A percentile compares a stretch with the other conserved stretches of the same genome.
Evolutionary conservation across 371 early-diverging fungal genomes (phyloP).

Genomic region (Blakeslea trispora): DNA sequence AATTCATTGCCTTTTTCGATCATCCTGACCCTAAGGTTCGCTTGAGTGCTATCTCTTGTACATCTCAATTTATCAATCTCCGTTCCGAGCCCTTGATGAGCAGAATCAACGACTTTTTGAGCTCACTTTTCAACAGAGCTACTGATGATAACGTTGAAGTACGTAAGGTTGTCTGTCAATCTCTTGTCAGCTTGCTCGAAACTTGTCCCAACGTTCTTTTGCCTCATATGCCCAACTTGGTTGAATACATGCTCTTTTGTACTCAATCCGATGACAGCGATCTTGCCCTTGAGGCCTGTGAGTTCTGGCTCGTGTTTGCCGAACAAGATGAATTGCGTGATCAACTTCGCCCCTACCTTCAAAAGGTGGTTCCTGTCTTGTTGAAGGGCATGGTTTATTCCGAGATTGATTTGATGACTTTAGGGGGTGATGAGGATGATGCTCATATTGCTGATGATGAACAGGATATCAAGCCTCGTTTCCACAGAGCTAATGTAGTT

Average conservation of each 20-base stretch:
- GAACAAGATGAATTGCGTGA: slow-evolving; percentile 85
- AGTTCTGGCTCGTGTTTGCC: slow-evolving; percentile 96
- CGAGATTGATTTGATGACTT: slow-evolving; percentile 80
- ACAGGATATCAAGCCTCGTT: slow-evolving; percentile 93
- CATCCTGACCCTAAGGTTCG: slow-evolving; percentile 75
- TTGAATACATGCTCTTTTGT: slow-evolving; percentile 92
- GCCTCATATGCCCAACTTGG: slow-evolving; percentile 82
- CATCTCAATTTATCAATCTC: slow-evolving; percentile 79
- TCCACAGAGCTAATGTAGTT: slow-evolving; percentile 83
- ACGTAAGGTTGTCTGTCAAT: slow-evolving; percentile 91
- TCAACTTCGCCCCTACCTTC: slow-evolving; percentile 77
- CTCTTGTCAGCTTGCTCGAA: slow-evolving; percentile 87
- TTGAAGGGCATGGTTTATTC: slow-evolving; percentile 94
- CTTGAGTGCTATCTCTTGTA: slow-evolving; percentile 73
- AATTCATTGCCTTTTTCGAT: slow-evolving; percentile 79
- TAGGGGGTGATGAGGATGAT: slow-evolving; percentile 83
- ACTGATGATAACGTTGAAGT: slow-evolving; percentile 79
- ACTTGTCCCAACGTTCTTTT: slow-evolving; percentile 76
- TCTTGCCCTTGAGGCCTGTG: slow-evolving; percentile 94
- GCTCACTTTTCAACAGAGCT: slow-evolving; percentile 79
- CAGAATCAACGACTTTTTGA: slow-evolving; percentile 73
- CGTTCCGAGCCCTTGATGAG: slow-evolving; percentile 72
- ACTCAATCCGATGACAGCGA: slow-evolving; percentile 79
- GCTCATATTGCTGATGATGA: slow-evolving; percentile 82
- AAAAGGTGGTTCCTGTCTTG: slow-evolving; percentile 85